These are phyloP conservation scores for Diaporthe citriasiana DNA, from an alignment of 2,329 filamentous ascomycete species.

Conservation along the genomic window DNA sequence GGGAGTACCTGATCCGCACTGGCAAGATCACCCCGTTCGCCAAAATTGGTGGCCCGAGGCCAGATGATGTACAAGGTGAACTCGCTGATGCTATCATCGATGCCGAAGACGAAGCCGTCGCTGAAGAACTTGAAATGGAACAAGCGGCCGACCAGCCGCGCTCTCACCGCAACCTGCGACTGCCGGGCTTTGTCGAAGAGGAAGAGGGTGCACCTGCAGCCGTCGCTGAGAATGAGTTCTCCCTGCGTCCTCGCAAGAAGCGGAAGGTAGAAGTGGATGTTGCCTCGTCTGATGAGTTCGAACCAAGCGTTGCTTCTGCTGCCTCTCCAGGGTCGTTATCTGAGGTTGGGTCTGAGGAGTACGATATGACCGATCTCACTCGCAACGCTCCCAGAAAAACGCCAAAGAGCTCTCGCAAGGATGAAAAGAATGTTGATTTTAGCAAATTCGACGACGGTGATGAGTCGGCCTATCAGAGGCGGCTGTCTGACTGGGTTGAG, in stretches of 20 bases:
- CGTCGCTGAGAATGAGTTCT: constrained; percentile 67
- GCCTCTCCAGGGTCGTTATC: constrained; percentile 39
- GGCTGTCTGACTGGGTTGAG: constrained; percentile 82
- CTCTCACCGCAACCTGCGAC: constrained; percentile 80
- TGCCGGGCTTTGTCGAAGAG: constrained; percentile 77
- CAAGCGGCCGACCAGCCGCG: constrained; percentile 61
- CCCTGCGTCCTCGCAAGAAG: constrained; percentile 71
- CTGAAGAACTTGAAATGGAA: constrained; percentile 62
- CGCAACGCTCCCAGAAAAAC: constrained; percentile 56
- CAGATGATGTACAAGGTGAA: constrained; percentile 74
- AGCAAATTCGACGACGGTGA: constrained; percentile 87
- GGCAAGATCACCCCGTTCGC: constrained; percentile 98
- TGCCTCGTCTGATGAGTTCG: constrained; percentile 62
- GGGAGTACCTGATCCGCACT: constrained; percentile 93
- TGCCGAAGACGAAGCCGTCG: constrained; percentile 80
- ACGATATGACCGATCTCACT: constrained; percentile 57
- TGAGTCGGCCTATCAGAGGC: constrained; percentile 81
- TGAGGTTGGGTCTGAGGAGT: constrained; percentile 55
- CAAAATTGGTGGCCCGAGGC: constrained; percentile 76
- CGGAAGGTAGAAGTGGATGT: constrained; percentile 56
- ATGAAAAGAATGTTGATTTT: constrained; percentile 60
- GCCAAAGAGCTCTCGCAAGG: constrained; percentile 54
- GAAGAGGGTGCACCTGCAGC: constrained; percentile 50
- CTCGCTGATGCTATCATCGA: constrained; percentile 84
- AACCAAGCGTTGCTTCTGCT: constrained; percentile 49